phyloP scores from a whole-genome alignment of 2,329 filamentous ascomycete genomes.

The Neofusicoccum parvum region DNA sequence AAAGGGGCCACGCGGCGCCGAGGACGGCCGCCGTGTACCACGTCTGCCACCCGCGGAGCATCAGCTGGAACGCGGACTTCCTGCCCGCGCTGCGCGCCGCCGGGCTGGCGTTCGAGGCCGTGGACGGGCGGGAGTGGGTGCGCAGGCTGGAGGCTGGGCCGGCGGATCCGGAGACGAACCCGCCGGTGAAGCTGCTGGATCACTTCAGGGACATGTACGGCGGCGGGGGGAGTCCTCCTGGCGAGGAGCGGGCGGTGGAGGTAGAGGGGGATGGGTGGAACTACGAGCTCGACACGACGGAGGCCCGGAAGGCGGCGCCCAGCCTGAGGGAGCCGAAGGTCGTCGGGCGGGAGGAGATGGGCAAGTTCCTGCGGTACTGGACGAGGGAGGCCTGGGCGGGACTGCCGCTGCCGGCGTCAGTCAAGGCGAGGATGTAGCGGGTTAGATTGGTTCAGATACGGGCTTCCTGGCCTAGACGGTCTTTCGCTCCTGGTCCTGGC shows the following conservation, averaged over 20 bases:
- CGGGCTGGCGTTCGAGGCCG: constrained; percentile 29
- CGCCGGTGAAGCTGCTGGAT: constrained; percentile 55
- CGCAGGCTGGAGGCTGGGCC: constrained; percentile 45
- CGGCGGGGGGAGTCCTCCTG: background rate
- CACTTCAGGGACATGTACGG: constrained; percentile 58
- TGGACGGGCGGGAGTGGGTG: background rate
- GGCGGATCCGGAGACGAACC: constrained; percentile 53
- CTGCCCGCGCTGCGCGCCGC: constrained; percentile 52
- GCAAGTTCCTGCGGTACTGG: constrained; percentile 6
- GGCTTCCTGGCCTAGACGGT: no score
- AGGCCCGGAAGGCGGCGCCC: background rate
- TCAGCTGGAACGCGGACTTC: constrained; percentile 57
- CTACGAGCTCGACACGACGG: background rate
- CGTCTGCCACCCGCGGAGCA: constrained; percentile 52
- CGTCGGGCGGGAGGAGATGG: background rate
- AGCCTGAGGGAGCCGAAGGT: background rate
- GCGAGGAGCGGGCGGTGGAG: background rate
- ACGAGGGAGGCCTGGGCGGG: background rate
- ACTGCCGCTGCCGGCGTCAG: background rate
- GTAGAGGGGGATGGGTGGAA: background rate
- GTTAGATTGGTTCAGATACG: background rate
- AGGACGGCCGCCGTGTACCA: constrained; percentile 48
- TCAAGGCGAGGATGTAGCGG: background rate
- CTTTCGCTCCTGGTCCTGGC: background rate
- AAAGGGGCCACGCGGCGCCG: background rate